phyloP scores from a whole-genome alignment of 441 rosid species.

The Brassica hybrid region DNA sequence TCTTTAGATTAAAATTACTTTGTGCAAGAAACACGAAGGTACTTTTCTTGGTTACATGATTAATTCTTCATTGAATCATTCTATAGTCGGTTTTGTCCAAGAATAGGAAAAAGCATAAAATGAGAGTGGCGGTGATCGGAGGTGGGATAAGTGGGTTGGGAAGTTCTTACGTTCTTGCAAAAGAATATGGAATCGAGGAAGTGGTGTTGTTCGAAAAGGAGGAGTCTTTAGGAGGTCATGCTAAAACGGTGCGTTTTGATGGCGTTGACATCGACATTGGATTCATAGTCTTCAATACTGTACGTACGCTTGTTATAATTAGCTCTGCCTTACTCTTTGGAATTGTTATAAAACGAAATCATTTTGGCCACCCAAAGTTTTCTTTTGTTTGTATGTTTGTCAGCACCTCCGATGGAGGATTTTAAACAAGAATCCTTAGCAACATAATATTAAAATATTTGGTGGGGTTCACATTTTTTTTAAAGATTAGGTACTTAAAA shows the following conservation, averaged over 20 bases:
- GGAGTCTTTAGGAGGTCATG: constrained; percentile 68
- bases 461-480: too few relatives aligned
- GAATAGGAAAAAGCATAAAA: constrained; percentile 23
- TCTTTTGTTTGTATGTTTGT: too few relatives aligned
- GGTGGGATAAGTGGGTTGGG: constrained; percentile 72
- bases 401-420: too few relatives aligned
- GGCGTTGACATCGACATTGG: constrained; percentile 74
- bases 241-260: constrained; percentile 56
- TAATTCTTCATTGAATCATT: background rate
- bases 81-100: background rate
- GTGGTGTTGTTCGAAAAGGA: constrained; percentile 75
- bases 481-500: too few relatives aligned
- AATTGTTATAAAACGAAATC: background rate
- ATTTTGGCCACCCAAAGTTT: background rate
- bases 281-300: constrained; percentile 73
- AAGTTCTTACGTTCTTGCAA: constrained; percentile 54
- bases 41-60: background rate
- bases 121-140: constrained; percentile 77
- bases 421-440: too few relatives aligned
- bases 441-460: too few relatives aligned
- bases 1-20: background rate
- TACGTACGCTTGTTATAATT: constrained; percentile 39
- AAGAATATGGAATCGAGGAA: constrained; percentile 12
- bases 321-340: background rate
- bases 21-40: background rate